These are phyloP conservation scores for Piromyces sp. DNA, from an alignment of 192 early-diverging fungal species.

Conservation along the genomic window DNA sequence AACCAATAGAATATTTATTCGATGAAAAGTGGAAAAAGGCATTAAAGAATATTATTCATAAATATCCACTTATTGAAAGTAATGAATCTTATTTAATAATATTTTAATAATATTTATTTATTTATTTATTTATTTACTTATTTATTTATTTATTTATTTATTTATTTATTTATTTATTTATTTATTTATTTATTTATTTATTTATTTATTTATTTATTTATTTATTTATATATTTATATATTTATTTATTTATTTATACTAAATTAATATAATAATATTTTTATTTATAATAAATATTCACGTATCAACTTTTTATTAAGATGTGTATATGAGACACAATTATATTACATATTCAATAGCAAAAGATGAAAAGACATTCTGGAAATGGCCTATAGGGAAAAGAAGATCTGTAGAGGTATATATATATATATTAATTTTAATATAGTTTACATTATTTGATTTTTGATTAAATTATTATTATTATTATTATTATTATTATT, in stretches of 20 bases:
- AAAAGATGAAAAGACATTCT: slow-evolving; percentile 9
- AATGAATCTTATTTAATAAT: no score
- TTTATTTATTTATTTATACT: no score
- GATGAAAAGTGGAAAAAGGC: neutral
- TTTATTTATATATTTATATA: no score
- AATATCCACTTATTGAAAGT: neutral
- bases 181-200: no score
- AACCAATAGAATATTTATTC: neutral
- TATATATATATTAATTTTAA: no score
- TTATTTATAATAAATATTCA: neutral
- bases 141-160: no score
- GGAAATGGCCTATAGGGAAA: slow-evolving; percentile 20
- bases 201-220: no score
- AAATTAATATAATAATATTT: neutral
- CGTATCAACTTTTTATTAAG: slow-evolving; percentile 1
- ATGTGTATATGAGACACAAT: slow-evolving; percentile 1
- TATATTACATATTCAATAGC: slow-evolving; percentile 20
- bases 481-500: neutral
- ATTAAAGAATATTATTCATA: neutral
- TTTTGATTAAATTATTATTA: neutral
- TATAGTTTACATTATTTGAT: no score
- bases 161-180: no score
- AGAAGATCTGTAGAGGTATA: slow-evolving; percentile 27
- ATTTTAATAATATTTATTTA: no score
- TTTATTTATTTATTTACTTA: no score